phyloP scores from a whole-genome alignment of 2,329 filamentous ascomycete genomes.

The Claviceps sp. region DNA sequence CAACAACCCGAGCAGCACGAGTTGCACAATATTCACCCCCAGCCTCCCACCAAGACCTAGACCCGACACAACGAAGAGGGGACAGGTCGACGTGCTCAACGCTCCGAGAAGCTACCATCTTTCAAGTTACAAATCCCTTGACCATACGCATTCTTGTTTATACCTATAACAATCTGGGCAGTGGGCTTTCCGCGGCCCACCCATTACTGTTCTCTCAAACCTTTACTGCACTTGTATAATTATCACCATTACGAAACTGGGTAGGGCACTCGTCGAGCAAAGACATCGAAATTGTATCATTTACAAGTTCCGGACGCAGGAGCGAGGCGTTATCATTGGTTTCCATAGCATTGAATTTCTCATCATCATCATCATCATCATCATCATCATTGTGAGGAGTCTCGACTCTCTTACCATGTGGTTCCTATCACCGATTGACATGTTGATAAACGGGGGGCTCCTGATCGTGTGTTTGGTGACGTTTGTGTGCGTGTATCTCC shows the following conservation, averaged over 20 bases:
- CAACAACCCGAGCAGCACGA: constrained; percentile 1
- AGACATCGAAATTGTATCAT: background rate
- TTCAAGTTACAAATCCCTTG: background rate
- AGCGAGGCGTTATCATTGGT: background rate
- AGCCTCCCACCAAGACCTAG: background rate
- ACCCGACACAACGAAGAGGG: background rate
- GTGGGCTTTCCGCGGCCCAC: no score
- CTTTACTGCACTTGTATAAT: no score
- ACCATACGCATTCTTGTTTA: background rate
- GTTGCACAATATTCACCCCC: constrained; percentile 1
- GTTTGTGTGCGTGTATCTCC: no score
- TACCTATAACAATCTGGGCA: background rate
- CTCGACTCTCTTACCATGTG: no score
- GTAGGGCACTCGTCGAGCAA: background rate
- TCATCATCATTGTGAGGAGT: no score
- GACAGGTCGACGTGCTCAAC: background rate
- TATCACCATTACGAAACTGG: no score
- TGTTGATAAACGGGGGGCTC: no score
- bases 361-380: no score
- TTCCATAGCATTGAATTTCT: no score
- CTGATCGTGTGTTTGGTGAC: no score
- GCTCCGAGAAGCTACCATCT: background rate
- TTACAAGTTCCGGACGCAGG: background rate
- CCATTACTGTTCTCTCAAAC: no score
- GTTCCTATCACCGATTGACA: no score